phyloP scores from a whole-genome alignment of 2,329 filamentous ascomycete genomes.

The Ceratocystis colombiana region DNA sequence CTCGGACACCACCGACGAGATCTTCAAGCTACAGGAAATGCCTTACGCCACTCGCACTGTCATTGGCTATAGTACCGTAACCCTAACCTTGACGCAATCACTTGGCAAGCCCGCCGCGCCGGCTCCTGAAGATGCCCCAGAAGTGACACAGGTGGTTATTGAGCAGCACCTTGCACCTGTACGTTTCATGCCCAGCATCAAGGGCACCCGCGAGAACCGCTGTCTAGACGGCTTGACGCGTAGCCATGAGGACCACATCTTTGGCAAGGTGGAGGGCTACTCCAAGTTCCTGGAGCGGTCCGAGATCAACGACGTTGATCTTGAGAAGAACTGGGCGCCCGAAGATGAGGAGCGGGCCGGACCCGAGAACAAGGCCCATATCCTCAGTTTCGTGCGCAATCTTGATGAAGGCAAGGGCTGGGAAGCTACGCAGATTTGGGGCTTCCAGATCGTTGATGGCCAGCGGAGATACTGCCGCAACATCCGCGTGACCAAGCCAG shows the following conservation, averaged over 20 bases:
- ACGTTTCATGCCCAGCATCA: slow-evolving; percentile 41
- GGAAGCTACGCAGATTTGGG: slow-evolving; percentile 51
- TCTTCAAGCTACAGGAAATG: slow-evolving; percentile 62
- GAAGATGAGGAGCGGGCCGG: slow-evolving; percentile 43
- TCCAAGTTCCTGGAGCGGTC: slow-evolving; percentile 42
- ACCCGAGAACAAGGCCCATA: slow-evolving; percentile 50
- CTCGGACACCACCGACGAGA: slow-evolving; percentile 57
- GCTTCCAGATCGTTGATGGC: slow-evolving; percentile 46
- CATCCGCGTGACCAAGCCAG: slow-evolving; percentile 43
- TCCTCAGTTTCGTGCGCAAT: slow-evolving; percentile 54
- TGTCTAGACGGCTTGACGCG: slow-evolving; percentile 45
- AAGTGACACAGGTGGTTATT: slow-evolving; percentile 56
- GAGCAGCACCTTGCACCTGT: slow-evolving; percentile 57
- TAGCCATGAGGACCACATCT: slow-evolving; percentile 67
- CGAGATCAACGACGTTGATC: slow-evolving; percentile 46
- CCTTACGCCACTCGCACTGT: slow-evolving; percentile 63
- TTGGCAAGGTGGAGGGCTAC: slow-evolving; percentile 58
- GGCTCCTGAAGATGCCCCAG: slow-evolving; percentile 35
- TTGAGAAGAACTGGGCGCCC: slow-evolving; percentile 50
- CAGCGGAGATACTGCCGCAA: slow-evolving; percentile 45
- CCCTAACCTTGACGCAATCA: slow-evolving; percentile 52
- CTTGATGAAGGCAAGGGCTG: slow-evolving; percentile 40
- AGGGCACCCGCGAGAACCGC: slow-evolving; percentile 50
- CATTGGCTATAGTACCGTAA: slow-evolving; percentile 58
- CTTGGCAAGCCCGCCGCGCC: slow-evolving; percentile 33